A percentile compares a stretch with the other conserved stretches of the same genome.
Evolutionary conservation across 176 grass and related monocot genomes (phyloP).

Genomic region (Bonia amplexicaulis): DNA sequence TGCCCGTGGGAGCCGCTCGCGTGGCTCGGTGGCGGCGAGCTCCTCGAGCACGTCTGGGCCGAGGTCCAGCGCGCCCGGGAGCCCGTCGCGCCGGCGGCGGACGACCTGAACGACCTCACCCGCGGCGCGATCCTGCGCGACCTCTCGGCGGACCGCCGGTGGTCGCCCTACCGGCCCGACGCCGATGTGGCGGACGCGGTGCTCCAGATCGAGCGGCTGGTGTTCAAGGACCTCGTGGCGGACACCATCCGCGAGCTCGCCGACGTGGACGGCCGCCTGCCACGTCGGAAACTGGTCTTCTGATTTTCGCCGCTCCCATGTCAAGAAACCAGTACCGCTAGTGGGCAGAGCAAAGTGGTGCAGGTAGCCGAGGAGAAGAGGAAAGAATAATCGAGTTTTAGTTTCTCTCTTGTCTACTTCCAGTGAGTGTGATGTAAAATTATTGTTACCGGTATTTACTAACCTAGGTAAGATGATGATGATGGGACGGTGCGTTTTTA

Average conservation of each 20-base stretch:
- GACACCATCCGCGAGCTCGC: constrained; percentile 82
- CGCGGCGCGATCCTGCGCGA: constrained; percentile 57
- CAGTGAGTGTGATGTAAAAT: constrained; percentile 29
- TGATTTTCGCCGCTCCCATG: not conserved
- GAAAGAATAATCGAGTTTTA: not conserved
- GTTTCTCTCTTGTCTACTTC: not conserved
- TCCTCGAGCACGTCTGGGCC: constrained; percentile 45
- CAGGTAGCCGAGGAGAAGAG: not conserved
- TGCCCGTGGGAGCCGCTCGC: constrained; percentile 47
- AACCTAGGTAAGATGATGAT: not conserved
- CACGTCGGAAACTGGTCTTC: constrained; percentile 87
- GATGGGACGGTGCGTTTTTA: constrained; percentile 5
- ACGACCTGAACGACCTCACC: constrained; percentile 50
- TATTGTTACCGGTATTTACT: not conserved
- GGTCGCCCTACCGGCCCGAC: not conserved
- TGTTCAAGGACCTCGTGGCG: constrained; percentile 88
- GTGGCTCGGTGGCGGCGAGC: constrained; percentile 22
- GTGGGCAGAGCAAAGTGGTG: not conserved
- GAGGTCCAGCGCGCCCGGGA: constrained; percentile 42
- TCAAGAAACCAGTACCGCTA: no score
- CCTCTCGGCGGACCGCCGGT: constrained; percentile 33
- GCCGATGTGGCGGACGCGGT: constrained; percentile 52
- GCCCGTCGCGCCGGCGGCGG: constrained; percentile 5
- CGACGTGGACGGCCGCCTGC: constrained; percentile 24
- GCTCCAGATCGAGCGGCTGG: constrained; percentile 70